Evolutionary conservation across 2,329 filamentous ascomycete species (phyloP), one percentile per base, ranked within the genome.

Genomic region (Penicillium sp.): DNA sequence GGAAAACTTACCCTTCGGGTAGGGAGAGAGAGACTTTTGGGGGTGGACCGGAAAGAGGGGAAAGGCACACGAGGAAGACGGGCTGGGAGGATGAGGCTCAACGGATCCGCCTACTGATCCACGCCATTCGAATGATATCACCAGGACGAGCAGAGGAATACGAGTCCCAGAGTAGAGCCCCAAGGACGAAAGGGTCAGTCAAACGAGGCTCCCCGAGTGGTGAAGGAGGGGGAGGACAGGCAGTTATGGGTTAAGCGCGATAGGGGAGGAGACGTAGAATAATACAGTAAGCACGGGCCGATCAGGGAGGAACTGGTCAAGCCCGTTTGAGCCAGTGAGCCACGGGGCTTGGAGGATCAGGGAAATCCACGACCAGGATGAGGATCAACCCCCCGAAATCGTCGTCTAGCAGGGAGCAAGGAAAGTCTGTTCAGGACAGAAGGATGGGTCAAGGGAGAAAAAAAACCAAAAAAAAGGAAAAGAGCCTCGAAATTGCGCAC

Each of bases 41-140:
- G 35, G 13, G 33, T 4, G 33, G 37, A n/a, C 22, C 51, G 25
- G 51, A 26, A 52, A 53, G 51, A 54, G 52, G 52, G 52, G 37
- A 25, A 37, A n/a, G 37, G 71, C 73, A 77, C 62, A 68, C 65
- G 60, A 69, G 63, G 60, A 69, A 66, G 37, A 45, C 33, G 51
- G 52, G 38, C 30, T 22, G 30, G 35, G 35, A 4, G 52, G 6
- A 45, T 54, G 52, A 56, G 53, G 53, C 53, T 56, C 53, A 46
- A 46, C 26, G 33, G 42, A 45, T 43, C 51, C 38, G 22, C 38
- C 52, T 28, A 54, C 40, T n/a, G 35, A 54, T 33, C 57, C 26
- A 55, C 57, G 57, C 57, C 57, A 59, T 59, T 33, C 45, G 52
- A 53, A 54, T 58, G 51, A 58, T 45, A 58, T 58, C 57, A 52